Conservation (phyloP, 2,329 filamentous ascomycete species). For the Diplodia scrobiculata region DNA sequence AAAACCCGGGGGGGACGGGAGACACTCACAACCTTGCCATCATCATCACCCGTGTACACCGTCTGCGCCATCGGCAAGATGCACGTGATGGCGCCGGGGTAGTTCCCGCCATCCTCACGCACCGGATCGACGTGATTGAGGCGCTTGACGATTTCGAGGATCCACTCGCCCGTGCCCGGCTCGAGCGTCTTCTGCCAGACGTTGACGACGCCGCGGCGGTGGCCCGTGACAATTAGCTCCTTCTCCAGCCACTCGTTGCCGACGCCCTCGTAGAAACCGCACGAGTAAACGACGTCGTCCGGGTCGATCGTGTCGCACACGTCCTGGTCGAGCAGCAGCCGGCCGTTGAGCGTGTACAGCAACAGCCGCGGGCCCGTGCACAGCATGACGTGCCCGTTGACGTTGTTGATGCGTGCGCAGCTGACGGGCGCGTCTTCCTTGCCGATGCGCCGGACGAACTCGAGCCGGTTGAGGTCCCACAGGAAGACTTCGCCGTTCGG, state of each 20-base stretch:
- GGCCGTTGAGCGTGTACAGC: conserved; percentile 86
- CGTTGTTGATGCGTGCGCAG: conserved; percentile 84
- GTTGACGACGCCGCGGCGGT: conserved; percentile 80
- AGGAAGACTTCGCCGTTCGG: conserved; percentile 80
- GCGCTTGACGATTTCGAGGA: conserved; percentile 74
- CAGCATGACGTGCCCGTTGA: conserved; percentile 85
- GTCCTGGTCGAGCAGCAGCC: conserved; percentile 77
- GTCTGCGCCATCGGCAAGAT: conserved; percentile 79
- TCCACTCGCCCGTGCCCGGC: conserved; percentile 64
- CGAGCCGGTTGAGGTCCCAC: conserved; percentile 91
- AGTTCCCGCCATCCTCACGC: conserved; percentile 61
- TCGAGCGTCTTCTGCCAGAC: conserved; percentile 63
- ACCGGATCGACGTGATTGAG: conserved; percentile 77
- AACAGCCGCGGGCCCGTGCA: conserved; percentile 74
- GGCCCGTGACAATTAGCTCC: conserved; percentile 84
- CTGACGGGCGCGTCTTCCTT: conserved; percentile 50
- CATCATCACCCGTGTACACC: conserved; percentile 93
- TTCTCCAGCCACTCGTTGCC: conserved; percentile 91
- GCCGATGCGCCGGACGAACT: conserved; percentile 67
- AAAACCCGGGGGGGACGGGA: background rate
- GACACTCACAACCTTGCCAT: conserved; percentile 67
- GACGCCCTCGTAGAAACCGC: conserved; percentile 89
- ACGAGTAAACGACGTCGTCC: conserved; percentile 72
- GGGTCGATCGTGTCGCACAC: conserved; percentile 67
- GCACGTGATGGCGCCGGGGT: conserved; percentile 73